These are phyloP conservation scores for Eucalyptus pauciflora DNA, from an alignment of 345 rosid species.

Conservation along the genomic window DNA sequence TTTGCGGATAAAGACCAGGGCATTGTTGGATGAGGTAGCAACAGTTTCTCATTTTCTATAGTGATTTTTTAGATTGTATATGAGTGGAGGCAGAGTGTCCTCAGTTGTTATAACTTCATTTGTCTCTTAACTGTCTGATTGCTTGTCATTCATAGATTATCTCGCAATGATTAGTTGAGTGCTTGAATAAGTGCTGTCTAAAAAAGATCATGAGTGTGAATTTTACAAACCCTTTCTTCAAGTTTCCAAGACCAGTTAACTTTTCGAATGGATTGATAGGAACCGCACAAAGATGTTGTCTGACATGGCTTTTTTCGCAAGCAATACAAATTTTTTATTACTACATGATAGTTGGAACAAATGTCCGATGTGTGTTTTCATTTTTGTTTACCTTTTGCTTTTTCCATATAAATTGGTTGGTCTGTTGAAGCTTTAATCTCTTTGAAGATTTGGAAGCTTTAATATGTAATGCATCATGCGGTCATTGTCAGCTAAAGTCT, in stretches of 20 bases:
- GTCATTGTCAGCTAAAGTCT: neutral
- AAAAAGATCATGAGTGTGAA: neutral
- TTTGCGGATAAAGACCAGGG: conserved; percentile 81
- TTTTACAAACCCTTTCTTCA: neutral
- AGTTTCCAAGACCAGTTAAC: neutral
- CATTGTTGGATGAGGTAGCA: conserved; percentile 86
- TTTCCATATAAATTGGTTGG: neutral
- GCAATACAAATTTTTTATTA: neutral
- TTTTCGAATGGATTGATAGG: neutral
- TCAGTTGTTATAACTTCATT: neutral
- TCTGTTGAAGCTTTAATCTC: neutral
- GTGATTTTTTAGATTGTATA: neutral
- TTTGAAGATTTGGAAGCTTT: neutral
- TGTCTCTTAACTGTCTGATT: neutral
- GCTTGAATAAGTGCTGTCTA: neutral
- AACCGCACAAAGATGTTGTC: neutral
- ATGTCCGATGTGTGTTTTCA: neutral
- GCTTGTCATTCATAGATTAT: neutral
- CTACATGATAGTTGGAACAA: neutral
- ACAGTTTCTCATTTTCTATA: neutral
- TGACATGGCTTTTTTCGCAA: neutral
- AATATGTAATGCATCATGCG: neutral
- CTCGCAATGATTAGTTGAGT: neutral
- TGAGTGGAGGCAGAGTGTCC: neutral
- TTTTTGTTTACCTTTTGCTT: neutral